phyloP scores from a whole-genome alignment of 768 basidiomycete genomes.

The Suillus plorans region DNA sequence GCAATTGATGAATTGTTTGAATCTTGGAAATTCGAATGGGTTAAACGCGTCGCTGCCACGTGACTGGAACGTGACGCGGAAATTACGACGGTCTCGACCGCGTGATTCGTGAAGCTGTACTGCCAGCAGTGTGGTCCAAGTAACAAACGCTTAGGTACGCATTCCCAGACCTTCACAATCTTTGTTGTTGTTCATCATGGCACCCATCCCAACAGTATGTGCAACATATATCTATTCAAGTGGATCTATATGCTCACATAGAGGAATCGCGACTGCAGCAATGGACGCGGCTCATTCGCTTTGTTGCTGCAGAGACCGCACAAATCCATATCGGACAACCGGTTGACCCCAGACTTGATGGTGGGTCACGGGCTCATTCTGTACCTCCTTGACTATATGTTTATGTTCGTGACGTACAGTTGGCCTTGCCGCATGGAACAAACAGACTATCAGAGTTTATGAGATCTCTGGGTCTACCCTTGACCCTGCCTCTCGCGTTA shows the following conservation, averaged over 20 bases:
- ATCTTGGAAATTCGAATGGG: too few species aligned
- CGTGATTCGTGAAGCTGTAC: too few species aligned
- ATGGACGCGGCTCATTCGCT: constrained; percentile 84
- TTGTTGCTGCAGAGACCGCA: constrained; percentile 73
- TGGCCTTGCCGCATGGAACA: constrained; percentile 52
- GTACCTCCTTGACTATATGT: not conserved
- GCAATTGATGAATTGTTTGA: not conserved
- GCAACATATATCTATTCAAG: not conserved
- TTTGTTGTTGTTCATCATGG: constrained; percentile 25
- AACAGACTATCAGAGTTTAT: constrained; percentile 58
- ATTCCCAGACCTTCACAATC: constrained; percentile 10
- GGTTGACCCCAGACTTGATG: constrained; percentile 64
- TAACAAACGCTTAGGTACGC: constrained; percentile 6
- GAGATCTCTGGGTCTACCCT: constrained; percentile 74
- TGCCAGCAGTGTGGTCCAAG: constrained; percentile 1
- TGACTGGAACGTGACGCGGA: constrained; percentile 25
- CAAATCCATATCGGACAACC: constrained; percentile 79
- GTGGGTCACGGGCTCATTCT: constrained; percentile 32
- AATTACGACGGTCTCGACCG: not conserved
- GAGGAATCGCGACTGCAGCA: constrained; percentile 35
- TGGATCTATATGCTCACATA: constrained; percentile 12
- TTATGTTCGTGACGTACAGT: constrained; percentile 41
- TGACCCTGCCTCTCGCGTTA: constrained; percentile 64
- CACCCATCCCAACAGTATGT: constrained; percentile 58
- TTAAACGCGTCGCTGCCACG: constrained; percentile 27